These are phyloP conservation scores for Striga asiatica DNA, from an alignment of 257 asterid species.

Conservation along the genomic window DNA sequence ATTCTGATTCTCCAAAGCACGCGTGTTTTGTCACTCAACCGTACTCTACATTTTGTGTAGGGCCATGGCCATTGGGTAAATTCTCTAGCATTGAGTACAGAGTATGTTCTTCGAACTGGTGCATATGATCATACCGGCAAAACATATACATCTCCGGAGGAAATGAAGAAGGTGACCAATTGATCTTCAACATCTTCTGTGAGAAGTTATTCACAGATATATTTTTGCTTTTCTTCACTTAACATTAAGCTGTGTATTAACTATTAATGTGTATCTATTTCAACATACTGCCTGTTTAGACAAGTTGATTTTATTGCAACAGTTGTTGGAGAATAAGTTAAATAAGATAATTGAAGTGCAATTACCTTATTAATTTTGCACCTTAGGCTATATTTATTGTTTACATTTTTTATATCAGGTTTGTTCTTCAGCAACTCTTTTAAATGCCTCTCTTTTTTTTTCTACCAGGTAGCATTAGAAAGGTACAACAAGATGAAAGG, in stretches of 20 bases:
- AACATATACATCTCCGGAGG: slow-evolving; percentile 65
- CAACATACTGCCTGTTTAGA: neutral
- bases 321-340: neutral
- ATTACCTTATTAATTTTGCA: neutral
- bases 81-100: slow-evolving; percentile 90
- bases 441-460: neutral
- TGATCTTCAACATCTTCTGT: slow-evolving; percentile 7
- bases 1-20: neutral
- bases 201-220: neutral
- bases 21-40: slow-evolving; percentile 8
- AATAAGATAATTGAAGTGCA: neutral
- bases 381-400: neutral
- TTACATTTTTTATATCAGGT: too few relatives aligned
- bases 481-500: slow-evolving; percentile 76
- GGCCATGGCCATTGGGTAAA: slow-evolving; percentile 99
- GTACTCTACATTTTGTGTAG: slow-evolving; percentile 25
- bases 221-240: neutral
- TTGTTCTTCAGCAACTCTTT: too few relatives aligned
- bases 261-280: neutral
- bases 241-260: neutral
- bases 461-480: slow-evolving; percentile 69
- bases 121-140: slow-evolving; percentile 81
- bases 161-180: slow-evolving; percentile 66
- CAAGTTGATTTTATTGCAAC: too few relatives aligned
- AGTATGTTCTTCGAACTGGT: slow-evolving; percentile 87